A percentile compares a stretch with the other conserved stretches of the same genome.
These are phyloP conservation scores for Triadica sebifera DNA, from an alignment of 345 rosid genomes.

Conservation along the genomic window DNA sequence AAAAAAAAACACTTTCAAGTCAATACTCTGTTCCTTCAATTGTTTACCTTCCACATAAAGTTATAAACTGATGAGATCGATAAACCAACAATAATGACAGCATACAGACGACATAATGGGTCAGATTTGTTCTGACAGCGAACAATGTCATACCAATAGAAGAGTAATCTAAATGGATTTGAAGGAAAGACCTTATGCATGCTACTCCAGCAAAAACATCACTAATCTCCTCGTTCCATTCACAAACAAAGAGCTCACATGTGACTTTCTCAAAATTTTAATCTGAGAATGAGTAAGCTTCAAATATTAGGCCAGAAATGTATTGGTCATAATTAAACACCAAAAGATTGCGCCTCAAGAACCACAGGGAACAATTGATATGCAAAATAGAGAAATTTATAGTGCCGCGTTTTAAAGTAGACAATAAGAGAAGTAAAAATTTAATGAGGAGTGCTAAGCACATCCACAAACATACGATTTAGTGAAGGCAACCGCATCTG, in stretches of 20 bases:
- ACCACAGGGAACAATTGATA: conserved; percentile 14
- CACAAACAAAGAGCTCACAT: conserved; percentile 11
- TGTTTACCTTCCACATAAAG: neutral
- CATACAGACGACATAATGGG: neutral
- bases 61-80: neutral
- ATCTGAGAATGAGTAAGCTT: conserved; percentile 9
- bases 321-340: conserved; percentile 21
- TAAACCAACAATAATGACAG: neutral
- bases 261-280: conserved; percentile 3
- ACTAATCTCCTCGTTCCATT: conserved; percentile 13
- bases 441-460: conserved; percentile 65
- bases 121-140: neutral
- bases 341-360: conserved; percentile 24
- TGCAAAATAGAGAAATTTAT: conserved; percentile 17
- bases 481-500: conserved; percentile 61
- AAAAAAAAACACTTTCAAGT: neutral
- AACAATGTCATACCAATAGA: neutral
- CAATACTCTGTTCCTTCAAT: conserved; percentile 5
- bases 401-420: conserved; percentile 27
- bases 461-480: conserved; percentile 60
- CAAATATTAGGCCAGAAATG: conserved; percentile 13
- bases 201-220: neutral
- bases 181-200: no score
- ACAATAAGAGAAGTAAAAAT: conserved; percentile 25
- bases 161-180: neutral